Base-by-base conservation (phyloP, 2,329 filamentous ascomycete genomes). In the Colletotrichum costaricense region DNA sequence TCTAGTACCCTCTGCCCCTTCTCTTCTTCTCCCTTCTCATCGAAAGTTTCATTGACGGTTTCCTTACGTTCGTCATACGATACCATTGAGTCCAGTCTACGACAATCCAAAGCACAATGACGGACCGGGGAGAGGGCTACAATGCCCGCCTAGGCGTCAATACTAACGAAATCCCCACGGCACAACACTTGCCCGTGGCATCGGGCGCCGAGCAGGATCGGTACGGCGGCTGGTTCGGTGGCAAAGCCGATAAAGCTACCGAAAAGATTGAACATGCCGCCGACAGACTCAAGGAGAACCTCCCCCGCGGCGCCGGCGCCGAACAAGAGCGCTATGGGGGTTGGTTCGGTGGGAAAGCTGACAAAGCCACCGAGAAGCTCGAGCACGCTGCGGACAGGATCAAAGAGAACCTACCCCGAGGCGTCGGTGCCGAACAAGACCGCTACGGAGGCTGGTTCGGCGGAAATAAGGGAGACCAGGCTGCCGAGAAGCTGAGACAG, bases 281-380 rank as follows among this genome's bases (percentile, higher is more conserved):
- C 8, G 42, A 22, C 8, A 49, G 19, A 49, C 42, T 49, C 3
- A 75, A 74, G 22, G 68, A 75, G 8, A 76, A 63, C 5, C 22
- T 67, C 2, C 64, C 67, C 3, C 54, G 59, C n/a, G 62, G 66
- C 22, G 42, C 67, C 5, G 78, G 62, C 22, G 76, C 78, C 9
- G 78, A 79, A 22, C 76, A 79, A 58, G 78, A 78, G 35, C 74
- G 78, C 3, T 76, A 71, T 28, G 72, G 72, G 4, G 46, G 75
- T 9, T 77, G 75, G 72, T 76, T 78, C 42, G 75, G 76, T n/a
- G 73, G 76, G 26, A 26, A 69, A 75, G 65, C 38, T 46, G 42
- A 49, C 42, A 49, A 49, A 5, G 42, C 42, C 42, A n/a, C 42
- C 4, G 42, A 49, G 19, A n/a, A 22, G 19, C 16, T 49, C 4